Base-by-base conservation (phyloP, 139 green algal species). In the Coelastrella sp. region DNA sequence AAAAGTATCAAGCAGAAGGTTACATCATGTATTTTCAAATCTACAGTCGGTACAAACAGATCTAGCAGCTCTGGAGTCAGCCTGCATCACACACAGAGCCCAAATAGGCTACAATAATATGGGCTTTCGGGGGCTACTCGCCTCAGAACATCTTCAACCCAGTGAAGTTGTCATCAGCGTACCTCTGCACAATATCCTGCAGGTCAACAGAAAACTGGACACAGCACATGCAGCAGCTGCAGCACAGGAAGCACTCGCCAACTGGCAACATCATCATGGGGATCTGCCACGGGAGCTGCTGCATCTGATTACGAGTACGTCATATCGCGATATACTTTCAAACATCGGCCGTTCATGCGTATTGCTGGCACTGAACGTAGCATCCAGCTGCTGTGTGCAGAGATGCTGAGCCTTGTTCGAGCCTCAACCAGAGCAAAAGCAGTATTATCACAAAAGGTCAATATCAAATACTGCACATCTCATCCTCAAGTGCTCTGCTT, bases 201-300 rank as follows among this genome's bases (percentile, higher is more conserved):
- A 88, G 68, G 84, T 88, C 27, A 66, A 66, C 15, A 27, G 68
- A 6, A 58, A 80, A 68, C 84, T 88, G 49, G 25, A 58, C 61
- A 88, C 65, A 49, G 0, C 35, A 61, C 8, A 58, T 22, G 83
- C 83, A 61, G 68, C n/a, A 63, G 82, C 84, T 72, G 84, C 84
- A n/a, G 56, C 84, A 20, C 25, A 22, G 19, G 15, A 17, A 58
- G 84, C 84, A 6, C 49, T 88, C 6, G 66, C 56, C 4, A 6
- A 9, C 22, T 88, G 84, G 84, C 66, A 81, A 73, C 84, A 80
- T 49, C 84, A 88, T 24, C 84, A 88, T 88, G 66, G 84, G 0
- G 20, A 20, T 12, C 68, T 88, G 49, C 84, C 84, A 12, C 17
- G 7, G 20, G 19, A 57, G 15, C 63, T 88, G 35, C 19, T 68